phyloP scores from a whole-genome alignment of 805 yeast species.

The Blastobotrys mokoenaii region DNA sequence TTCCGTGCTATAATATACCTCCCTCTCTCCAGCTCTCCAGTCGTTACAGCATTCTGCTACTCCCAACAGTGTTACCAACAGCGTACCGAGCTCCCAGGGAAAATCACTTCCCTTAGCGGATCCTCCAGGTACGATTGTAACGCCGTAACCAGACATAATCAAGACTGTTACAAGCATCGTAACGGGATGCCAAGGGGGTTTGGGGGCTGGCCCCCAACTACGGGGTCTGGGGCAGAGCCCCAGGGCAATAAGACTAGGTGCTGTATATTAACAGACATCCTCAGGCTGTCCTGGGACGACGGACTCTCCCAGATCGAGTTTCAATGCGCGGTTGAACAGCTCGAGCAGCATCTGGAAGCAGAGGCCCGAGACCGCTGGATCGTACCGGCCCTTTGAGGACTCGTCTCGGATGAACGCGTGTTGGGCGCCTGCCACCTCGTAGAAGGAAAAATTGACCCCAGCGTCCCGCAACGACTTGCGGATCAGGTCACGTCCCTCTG shows the following conservation, averaged over 20 bases:
- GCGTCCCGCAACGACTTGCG: slow-evolving; percentile 50
- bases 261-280: slow-evolving; percentile 48
- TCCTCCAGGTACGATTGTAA: too few species aligned
- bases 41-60: too few species aligned
- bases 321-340: slow-evolving; percentile 59
- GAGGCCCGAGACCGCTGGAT: slow-evolving; percentile 62
- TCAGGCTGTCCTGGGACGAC: slow-evolving; percentile 45
- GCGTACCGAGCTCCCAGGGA: too few species aligned
- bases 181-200: too few species aligned
- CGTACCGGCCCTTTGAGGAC: slow-evolving; percentile 69
- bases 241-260: not conserved
- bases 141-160: too few species aligned
- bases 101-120: too few species aligned
- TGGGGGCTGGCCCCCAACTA: too few species aligned
- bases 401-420: slow-evolving; percentile 81
- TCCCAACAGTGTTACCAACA: too few species aligned
- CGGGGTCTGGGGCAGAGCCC: not conserved
- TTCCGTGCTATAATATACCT: too few species aligned
- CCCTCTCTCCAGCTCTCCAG: too few species aligned
- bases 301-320: slow-evolving; percentile 56
- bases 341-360: slow-evolving; percentile 64
- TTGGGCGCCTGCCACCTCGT: slow-evolving; percentile 72
- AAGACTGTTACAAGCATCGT: too few species aligned
- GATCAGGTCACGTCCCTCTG: slow-evolving; percentile 66
- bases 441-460: slow-evolving; percentile 56